phyloP scores from a whole-genome alignment of 306 rosid species.

The Cucumis sativus region Cucumber_9930_V3 NC_026660.2:10434001-10434500 shows the following conservation, averaged over 20 bases:
- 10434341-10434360: neutral
- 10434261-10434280: neutral
- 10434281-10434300: neutral
- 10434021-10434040: conserved; percentile 77
- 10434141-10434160: neutral
- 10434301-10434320: neutral
- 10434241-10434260: neutral
- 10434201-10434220: neutral
- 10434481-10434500: too few species aligned
- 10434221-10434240: neutral
- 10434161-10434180: neutral
- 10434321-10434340: neutral
- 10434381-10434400: neutral
- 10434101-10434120: conserved; percentile 41
- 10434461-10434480: too few species aligned
- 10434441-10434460: neutral
- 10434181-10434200: neutral
- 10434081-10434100: conserved; percentile 50
- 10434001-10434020: conserved; percentile 73
- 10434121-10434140: neutral
- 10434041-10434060: conserved; percentile 68
- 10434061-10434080: conserved; percentile 52
- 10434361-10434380: neutral
- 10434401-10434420: neutral
- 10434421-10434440: neutral